These are phyloP conservation scores for Fusarium begoniae DNA, from an alignment of 2,329 filamentous ascomycete species.

Conservation along the genomic window DNA sequence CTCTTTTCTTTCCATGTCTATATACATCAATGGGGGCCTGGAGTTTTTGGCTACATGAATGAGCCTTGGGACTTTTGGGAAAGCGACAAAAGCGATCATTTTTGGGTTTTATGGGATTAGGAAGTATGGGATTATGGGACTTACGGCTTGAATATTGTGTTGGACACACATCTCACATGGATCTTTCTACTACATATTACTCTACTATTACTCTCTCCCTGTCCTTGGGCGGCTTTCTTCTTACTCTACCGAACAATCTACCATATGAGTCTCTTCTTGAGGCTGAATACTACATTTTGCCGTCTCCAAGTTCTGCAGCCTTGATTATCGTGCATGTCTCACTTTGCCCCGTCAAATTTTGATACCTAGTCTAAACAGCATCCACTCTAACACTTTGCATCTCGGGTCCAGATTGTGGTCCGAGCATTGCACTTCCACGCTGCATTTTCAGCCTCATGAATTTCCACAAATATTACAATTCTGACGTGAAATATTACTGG, in stretches of 20 bases:
- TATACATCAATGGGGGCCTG: conserved; percentile 10
- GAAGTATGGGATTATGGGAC: conserved; percentile 24
- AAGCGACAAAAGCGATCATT: conserved; percentile 33
- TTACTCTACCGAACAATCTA: conserved; percentile 10
- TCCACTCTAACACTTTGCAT: conserved; percentile 17
- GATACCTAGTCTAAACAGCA: neutral
- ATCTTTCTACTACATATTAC: conserved; percentile 16
- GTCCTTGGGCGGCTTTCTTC: conserved; percentile 14
- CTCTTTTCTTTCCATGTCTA: conserved; percentile 4
- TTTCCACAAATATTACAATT: conserved; percentile 1
- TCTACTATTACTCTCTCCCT: conserved; percentile 15
- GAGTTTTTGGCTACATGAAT: conserved; percentile 22
- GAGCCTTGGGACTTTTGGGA: conserved; percentile 21
- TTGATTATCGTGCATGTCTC: conserved; percentile 7
- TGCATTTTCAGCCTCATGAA: conserved; percentile 24
- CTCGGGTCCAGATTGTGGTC: neutral
- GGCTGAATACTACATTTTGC: conserved; percentile 22
- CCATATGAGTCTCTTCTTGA: conserved; percentile 12
- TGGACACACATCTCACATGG: conserved; percentile 4
- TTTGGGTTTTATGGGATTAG: conserved; percentile 2
- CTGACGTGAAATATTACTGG: neutral
- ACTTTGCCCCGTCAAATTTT: neutral
- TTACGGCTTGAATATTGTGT: conserved; percentile 17
- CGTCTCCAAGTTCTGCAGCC: conserved; percentile 24
- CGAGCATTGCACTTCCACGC: neutral